Evolutionary conservation across 2,329 filamentous ascomycete genomes (phyloP).

Genomic region (Penicillium hordei): DNA sequence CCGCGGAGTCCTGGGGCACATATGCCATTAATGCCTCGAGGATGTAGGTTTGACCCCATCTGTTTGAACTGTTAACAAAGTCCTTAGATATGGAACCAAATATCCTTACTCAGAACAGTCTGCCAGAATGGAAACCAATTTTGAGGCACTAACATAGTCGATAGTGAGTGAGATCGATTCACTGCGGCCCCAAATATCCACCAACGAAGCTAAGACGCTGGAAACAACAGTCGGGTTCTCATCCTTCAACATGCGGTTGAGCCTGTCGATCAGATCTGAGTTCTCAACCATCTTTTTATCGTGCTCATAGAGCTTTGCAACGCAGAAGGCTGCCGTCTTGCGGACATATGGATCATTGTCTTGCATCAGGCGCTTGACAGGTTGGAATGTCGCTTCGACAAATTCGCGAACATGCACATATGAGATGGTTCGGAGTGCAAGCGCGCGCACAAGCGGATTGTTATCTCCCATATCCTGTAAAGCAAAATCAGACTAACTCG

Average conservation of each 20-base stretch:
- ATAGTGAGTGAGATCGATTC: slow-evolving; percentile 98
- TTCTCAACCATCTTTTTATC: slow-evolving; percentile 85
- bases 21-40: slow-evolving; percentile 97
- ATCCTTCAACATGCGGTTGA: slow-evolving; percentile 87
- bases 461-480: slow-evolving; percentile 83
- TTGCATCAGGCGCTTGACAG: slow-evolving; percentile 77
- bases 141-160: slow-evolving; percentile 94
- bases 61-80: slow-evolving; percentile 39
- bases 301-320: slow-evolving; percentile 97
- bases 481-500: slow-evolving; percentile 9
- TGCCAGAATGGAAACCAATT: slow-evolving; percentile 93
- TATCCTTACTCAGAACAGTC: slow-evolving; percentile 88
- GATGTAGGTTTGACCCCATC: slow-evolving; percentile 99
- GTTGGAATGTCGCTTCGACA: slow-evolving; percentile 82
- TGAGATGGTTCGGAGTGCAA: slow-evolving; percentile 91
- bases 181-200: slow-evolving; percentile 98
- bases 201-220: slow-evolving; percentile 82
- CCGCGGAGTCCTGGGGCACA: slow-evolving; percentile 84
- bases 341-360: slow-evolving; percentile 94
- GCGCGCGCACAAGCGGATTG: slow-evolving; percentile 87
- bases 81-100: background rate
- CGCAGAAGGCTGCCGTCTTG: slow-evolving; percentile 93
- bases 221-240: slow-evolving; percentile 98
- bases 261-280: slow-evolving; percentile 85
- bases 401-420: slow-evolving; percentile 97